Evolutionary conservation across 768 basidiomycete species (phyloP).

Genomic region (Fomitopsis pulvina): DNA sequence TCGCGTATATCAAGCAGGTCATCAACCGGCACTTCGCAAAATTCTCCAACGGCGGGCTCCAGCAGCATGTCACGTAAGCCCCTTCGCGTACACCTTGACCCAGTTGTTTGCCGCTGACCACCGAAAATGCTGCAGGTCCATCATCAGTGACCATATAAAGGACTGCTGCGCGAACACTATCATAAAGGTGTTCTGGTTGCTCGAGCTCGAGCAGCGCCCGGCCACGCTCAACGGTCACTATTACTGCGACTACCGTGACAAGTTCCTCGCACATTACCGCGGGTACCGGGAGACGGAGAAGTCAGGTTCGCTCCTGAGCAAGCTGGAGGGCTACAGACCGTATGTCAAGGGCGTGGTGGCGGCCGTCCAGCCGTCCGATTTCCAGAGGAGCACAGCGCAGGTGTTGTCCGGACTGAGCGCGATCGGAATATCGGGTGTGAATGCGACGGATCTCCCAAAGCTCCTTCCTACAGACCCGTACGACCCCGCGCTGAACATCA

Average conservation of each 20-base stretch:
- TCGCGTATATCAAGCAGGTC: slow-evolving; percentile 33
- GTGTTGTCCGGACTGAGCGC: slow-evolving; percentile 23
- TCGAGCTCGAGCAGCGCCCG: slow-evolving; percentile 42
- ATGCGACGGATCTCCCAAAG: slow-evolving; percentile 39
- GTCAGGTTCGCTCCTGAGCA: slow-evolving; percentile 7
- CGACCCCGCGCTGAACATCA: slow-evolving; percentile 55
- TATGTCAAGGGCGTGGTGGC: neutral
- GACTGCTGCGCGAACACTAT: slow-evolving; percentile 33
- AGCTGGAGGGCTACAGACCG: neutral
- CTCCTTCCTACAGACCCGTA: slow-evolving; percentile 44
- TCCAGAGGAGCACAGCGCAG: slow-evolving; percentile 24
- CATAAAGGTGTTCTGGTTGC: slow-evolving; percentile 40
- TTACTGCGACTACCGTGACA: slow-evolving; percentile 34
- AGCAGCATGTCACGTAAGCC: slow-evolving; percentile 40
- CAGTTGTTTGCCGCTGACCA: neutral
- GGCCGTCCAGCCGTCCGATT: slow-evolving; percentile 4
- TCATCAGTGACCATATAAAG: slow-evolving; percentile 46
- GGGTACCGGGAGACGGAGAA: slow-evolving; percentile 10
- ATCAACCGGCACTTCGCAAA: slow-evolving; percentile 42
- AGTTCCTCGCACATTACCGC: slow-evolving; percentile 23
- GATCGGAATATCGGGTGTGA: slow-evolving; percentile 31
- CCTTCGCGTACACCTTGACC: neutral
- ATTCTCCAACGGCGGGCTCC: slow-evolving; percentile 47
- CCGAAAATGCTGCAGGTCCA: slow-evolving; percentile 29
- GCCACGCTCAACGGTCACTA: slow-evolving; percentile 46